Evolutionary conservation across 192 early-diverging fungal species (phyloP).

Genomic region (Paraglomus occultum): DNA sequence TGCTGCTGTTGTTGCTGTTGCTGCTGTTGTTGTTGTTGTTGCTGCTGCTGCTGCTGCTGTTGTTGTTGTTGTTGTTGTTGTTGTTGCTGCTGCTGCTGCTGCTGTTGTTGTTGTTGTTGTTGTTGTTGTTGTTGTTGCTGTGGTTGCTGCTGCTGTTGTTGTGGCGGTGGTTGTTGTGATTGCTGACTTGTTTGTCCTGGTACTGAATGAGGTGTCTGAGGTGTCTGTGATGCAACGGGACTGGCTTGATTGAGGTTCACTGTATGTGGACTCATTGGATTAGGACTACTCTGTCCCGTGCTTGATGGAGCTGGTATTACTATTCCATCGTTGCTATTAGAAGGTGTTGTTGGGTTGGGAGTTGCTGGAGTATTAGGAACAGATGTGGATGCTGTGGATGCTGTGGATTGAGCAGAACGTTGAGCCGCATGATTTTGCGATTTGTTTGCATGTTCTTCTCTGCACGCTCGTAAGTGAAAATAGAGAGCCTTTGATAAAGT

Average conservation of each 20-base stretch:
- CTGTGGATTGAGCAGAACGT: conserved; percentile 12
- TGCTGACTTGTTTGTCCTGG: conserved; percentile 6
- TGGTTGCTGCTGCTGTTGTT: conserved; percentile 6
- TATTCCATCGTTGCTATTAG: conserved; percentile 17
- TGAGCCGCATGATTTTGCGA: conserved; percentile 36
- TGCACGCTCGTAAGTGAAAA: conserved; percentile 89
- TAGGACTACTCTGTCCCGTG: background rate
- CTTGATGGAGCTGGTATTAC: conserved; percentile 19
- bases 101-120: background rate
- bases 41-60: background rate
- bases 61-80: conserved; percentile 18
- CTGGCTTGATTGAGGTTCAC: conserved; percentile 6
- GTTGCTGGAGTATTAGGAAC: conserved; percentile 33
- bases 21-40: conserved; percentile 18
- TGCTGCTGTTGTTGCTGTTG: conserved; percentile 34
- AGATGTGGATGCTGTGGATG: conserved; percentile 1
- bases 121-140: background rate
- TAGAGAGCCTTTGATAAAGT: conserved; percentile 74
- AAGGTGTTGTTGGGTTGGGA: conserved; percentile 38
- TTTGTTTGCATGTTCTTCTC: conserved; percentile 82
- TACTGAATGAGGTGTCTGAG: conserved; percentile 23
- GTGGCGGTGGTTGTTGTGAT: background rate
- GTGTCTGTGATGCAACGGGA: conserved; percentile 14
- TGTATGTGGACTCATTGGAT: background rate
- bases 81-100: conserved; percentile 19